Conservation (phyloP, 2,329 filamentous ascomycete species). For the Pseudocercospora musae region DNA sequence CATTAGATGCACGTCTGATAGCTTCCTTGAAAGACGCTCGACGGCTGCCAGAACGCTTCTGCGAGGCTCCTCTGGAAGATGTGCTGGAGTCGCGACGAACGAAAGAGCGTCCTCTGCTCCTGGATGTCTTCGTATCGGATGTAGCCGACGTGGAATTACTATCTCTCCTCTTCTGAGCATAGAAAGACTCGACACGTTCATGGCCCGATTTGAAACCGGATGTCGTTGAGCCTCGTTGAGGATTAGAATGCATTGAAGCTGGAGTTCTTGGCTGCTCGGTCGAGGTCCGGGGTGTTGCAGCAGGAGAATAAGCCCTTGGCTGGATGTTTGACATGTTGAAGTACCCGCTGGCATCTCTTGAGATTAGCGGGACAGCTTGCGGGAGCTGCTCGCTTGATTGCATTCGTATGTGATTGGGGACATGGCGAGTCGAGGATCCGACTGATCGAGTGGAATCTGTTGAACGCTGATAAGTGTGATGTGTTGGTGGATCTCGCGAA, state of each 20-base stretch:
- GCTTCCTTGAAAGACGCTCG: conserved; percentile 8
- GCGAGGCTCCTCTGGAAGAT: background rate
- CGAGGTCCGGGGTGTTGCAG: background rate
- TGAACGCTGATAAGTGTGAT: background rate
- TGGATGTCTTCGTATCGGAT: background rate
- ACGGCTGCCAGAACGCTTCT: conserved; percentile 3
- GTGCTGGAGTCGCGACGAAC: background rate
- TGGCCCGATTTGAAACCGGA: background rate
- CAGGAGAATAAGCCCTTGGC: background rate
- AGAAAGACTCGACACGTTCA: background rate
- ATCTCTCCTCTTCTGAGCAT: background rate
- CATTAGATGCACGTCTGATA: conserved; percentile 10
- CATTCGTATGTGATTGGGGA: background rate
- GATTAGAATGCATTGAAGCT: background rate
- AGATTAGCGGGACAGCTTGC: background rate
- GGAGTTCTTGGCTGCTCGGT: background rate
- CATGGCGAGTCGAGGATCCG: background rate
- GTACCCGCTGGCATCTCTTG: background rate
- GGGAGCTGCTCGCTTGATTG: background rate
- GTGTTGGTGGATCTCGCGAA: background rate
- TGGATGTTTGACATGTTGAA: background rate
- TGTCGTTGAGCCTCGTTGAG: background rate
- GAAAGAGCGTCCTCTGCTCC: background rate
- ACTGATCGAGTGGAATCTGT: background rate
- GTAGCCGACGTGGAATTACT: background rate